Evolutionary conservation across 805 yeast species (phyloP), one percentile per base, ranked within the genome.

Genomic region (Blastobotrys americana): DNA sequence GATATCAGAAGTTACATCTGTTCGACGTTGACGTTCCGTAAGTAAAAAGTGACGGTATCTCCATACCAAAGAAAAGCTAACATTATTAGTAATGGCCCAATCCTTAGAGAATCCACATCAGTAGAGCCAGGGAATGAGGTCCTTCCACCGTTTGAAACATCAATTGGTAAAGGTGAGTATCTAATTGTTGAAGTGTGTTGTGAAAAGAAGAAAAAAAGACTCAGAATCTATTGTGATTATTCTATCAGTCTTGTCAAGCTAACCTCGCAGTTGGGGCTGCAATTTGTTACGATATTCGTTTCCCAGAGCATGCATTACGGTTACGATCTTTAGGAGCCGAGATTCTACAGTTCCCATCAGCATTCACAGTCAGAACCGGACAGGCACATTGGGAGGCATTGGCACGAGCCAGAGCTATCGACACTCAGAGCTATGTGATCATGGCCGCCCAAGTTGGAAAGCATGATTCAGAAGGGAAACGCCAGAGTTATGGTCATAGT

Each of bases 311-410:
- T 39, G 80, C 93, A 1, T 55, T 82, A 28, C 64, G 80, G 34
- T 64, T 84, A 28, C 67, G 95, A 42, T 58, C 75, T 6, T 54
- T 66, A 42, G 95, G 96, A 2, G 95, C 96, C 1, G 73, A 85
- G 46, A 67, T 90, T 18, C 54, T 90, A 34, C 75, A 90, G 2
- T 90, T 70, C 55, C 97, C 98, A 0, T 82, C 94, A 20, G 97
- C 97, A 0, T 93, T 94, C 71, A 93, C 96, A 0, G 76, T 84
- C 59, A 79, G 80, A 51, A 90, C 97, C 0, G 98, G 98, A 1
- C 78, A 78, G 42, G 86, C 90, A 1, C 98, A 90, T 58, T 90
- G 97, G 95, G 78, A 78, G 43, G 61, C 76, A 1, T 68, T 90
- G 42, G 96, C 86, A 1, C 70, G 78, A 21, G 82, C 95, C 0